Percentiles rank a stretch among this genome's conserved stretches.
These are phyloP conservation scores for Curvularia lunata DNA, from an alignment of 2,329 filamentous ascomycete genomes.

Conservation along the genomic window DNA sequence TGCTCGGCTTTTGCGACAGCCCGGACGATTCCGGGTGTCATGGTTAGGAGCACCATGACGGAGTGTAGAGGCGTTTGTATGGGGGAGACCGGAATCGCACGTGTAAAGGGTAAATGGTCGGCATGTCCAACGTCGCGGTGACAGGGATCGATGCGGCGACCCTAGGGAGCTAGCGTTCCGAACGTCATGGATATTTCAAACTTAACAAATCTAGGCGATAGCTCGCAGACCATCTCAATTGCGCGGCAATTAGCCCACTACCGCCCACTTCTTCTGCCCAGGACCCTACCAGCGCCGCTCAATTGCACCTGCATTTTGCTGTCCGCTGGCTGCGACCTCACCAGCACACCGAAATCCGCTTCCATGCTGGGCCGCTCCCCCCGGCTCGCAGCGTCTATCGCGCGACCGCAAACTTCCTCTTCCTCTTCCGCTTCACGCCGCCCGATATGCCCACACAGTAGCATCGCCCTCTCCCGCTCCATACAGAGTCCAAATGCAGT, in stretches of 20 bases:
- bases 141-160: constrained; percentile 12
- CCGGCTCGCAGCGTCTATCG: constrained; percentile 46
- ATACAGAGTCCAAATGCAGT: constrained; percentile 13
- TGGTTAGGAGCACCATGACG: constrained; percentile 77
- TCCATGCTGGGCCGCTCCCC: constrained; percentile 45
- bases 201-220: constrained; percentile 17
- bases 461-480: constrained; percentile 11
- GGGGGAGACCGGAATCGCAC: constrained; percentile 1
- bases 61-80: constrained; percentile 4
- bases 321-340: background rate
- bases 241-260: constrained; percentile 5
- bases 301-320: constrained; percentile 31
- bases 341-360: constrained; percentile 1
- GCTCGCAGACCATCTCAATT: constrained; percentile 15
- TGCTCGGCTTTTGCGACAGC: constrained; percentile 56
- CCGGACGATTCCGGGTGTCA: constrained; percentile 72
- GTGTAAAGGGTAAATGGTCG: background rate
- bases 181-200: constrained; percentile 19
- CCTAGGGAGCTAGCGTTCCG: constrained; percentile 13
- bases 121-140: background rate
- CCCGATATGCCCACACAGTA: constrained; percentile 34
- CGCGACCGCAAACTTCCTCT: constrained; percentile 28
- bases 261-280: constrained; percentile 10
- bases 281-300: constrained; percentile 20
- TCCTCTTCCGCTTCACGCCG: constrained; percentile 25